phyloP scores from a whole-genome alignment of 495 filamentous ascomycete species.

The Neurospora tetraspora region DNA sequence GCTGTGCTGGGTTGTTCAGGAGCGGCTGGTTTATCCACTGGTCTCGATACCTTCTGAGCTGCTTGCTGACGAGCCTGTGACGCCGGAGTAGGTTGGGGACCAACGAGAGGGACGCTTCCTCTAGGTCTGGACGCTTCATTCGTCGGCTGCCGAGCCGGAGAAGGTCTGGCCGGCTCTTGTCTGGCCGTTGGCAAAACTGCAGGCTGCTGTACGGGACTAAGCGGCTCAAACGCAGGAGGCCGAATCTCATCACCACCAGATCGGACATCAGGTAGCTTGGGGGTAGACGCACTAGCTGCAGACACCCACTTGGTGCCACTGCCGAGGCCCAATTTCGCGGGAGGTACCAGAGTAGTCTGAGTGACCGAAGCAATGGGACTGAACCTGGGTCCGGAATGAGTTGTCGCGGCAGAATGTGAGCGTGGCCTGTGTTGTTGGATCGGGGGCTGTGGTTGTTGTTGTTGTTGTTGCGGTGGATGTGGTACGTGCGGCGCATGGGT shows the following conservation, averaged over 20 bases:
- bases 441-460: neutral
- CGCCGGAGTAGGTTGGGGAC: slow-evolving; percentile 16
- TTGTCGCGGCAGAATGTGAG: neutral
- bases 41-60: slow-evolving; percentile 9
- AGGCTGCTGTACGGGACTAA: slow-evolving; percentile 29
- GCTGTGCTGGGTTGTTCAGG: neutral
- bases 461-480: slow-evolving; percentile 1
- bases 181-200: neutral
- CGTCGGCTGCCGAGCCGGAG: neutral
- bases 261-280: slow-evolving; percentile 15
- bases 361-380: slow-evolving; percentile 9
- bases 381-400: slow-evolving; percentile 3
- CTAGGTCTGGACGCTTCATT: neutral
- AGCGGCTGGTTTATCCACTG: slow-evolving; percentile 1
- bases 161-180: neutral
- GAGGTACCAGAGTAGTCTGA: slow-evolving; percentile 7
- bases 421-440: slow-evolving; percentile 9
- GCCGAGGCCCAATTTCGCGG: slow-evolving; percentile 15
- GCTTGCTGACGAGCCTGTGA: slow-evolving; percentile 10
- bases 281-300: slow-evolving; percentile 36
- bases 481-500: neutral
- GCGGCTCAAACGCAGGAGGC: slow-evolving; percentile 35
- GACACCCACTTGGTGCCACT: slow-evolving; percentile 41
- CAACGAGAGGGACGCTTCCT: neutral
- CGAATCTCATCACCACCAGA: slow-evolving; percentile 20